These are phyloP conservation scores for Exophiala phaeomuriformis DNA, from an alignment of 2,329 filamentous ascomycete species.

Conservation along the genomic window DNA sequence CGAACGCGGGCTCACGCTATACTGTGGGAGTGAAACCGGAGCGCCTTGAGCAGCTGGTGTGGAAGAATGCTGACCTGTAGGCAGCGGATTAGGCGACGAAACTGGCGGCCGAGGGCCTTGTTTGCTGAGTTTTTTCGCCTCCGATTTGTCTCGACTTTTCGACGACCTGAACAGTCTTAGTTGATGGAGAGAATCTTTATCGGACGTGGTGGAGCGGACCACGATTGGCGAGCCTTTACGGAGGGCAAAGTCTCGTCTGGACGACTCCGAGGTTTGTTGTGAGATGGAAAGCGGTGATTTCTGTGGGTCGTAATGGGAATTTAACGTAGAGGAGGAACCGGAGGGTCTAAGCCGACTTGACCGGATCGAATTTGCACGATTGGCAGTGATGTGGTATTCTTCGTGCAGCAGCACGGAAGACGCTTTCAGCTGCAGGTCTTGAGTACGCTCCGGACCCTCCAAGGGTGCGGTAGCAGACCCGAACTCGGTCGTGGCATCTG, in stretches of 20 bases:
- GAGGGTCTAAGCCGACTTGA: slow-evolving; percentile 11
- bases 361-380: background rate
- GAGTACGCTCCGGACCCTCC: slow-evolving; percentile 5
- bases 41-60: slow-evolving; percentile 1
- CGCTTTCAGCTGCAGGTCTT: slow-evolving; percentile 16
- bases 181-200: slow-evolving; percentile 17
- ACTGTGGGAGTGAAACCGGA: background rate
- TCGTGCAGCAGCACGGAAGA: slow-evolving; percentile 22
- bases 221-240: slow-evolving; percentile 33
- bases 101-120: slow-evolving; percentile 21
- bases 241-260: slow-evolving; percentile 34
- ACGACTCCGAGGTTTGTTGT: slow-evolving; percentile 41
- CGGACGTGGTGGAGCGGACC: slow-evolving; percentile 25
- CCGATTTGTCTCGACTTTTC: slow-evolving; percentile 8
- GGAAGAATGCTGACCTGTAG: slow-evolving; percentile 24
- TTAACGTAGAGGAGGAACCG: slow-evolving; percentile 40
- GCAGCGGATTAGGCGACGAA: slow-evolving; percentile 25
- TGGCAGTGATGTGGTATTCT: slow-evolving; percentile 13
- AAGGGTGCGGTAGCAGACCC: slow-evolving; percentile 14
- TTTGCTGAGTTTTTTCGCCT: slow-evolving; percentile 17
- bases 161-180: slow-evolving; percentile 19
- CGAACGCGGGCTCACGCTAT: background rate
- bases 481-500: slow-evolving; percentile 26
- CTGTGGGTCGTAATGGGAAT: slow-evolving; percentile 42
- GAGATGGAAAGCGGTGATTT: slow-evolving; percentile 36